phyloP scores from a whole-genome alignment of 225 moss, liverwort and hornwort species.

The Ulota crispa region DNA sequence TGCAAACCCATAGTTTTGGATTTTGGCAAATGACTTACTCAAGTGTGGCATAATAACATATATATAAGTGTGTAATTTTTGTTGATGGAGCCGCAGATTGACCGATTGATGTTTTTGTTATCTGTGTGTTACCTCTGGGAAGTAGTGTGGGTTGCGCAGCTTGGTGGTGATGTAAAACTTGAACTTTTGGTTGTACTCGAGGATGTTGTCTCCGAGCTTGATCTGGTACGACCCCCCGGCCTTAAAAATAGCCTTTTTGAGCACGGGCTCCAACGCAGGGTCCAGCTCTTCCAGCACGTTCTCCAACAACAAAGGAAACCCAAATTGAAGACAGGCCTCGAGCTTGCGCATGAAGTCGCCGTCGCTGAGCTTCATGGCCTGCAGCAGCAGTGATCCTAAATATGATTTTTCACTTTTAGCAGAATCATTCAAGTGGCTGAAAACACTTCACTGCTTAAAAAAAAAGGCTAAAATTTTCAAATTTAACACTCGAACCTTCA shows the following conservation, averaged over 20 bases:
- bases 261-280: constrained; percentile 66
- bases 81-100: too few species aligned
- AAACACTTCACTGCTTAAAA: too few species aligned
- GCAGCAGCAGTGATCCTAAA: constrained; percentile 8
- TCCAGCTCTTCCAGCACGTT: constrained; percentile 79
- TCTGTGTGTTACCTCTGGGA: constrained; percentile 64
- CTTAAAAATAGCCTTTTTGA: constrained; percentile 63
- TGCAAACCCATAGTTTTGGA: too few species aligned
- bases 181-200: constrained; percentile 75
- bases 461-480: too few species aligned
- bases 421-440: too few species aligned
- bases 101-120: too few species aligned
- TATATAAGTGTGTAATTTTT: background rate
- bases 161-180: constrained; percentile 82
- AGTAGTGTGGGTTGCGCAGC: constrained; percentile 76
- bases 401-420: too few species aligned
- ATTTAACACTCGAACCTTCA: too few species aligned
- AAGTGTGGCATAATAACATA: too few species aligned
- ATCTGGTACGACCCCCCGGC: constrained; percentile 67
- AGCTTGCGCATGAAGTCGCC: constrained; percentile 76
- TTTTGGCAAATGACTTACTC: too few species aligned
- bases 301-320: constrained; percentile 73
- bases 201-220: constrained; percentile 64
- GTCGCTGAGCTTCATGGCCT: constrained; percentile 68
- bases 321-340: constrained; percentile 71